These are phyloP conservation scores for Escallonia rubra DNA, from an alignment of 129 eudicot species.

Conservation along the genomic window DNA sequence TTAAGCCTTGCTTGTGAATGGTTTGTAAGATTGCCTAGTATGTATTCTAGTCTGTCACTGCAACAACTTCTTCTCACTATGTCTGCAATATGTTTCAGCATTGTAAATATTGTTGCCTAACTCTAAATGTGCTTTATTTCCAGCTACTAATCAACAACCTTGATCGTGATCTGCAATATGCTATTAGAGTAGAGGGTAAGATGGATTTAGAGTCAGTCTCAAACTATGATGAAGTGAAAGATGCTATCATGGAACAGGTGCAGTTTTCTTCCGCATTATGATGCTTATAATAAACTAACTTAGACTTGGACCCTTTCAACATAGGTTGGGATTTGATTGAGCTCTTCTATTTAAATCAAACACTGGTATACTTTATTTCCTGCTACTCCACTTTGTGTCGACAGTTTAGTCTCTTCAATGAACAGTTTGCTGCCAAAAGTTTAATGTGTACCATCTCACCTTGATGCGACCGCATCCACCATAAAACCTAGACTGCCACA, in stretches of 20 bases:
- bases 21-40: background rate
- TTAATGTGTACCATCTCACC: too few species aligned
- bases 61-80: background rate
- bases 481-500: too few species aligned
- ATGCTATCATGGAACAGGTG: slow-evolving; percentile 87
- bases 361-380: background rate
- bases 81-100: slow-evolving; percentile 1
- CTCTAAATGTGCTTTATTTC: slow-evolving; percentile 4
- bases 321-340: background rate
- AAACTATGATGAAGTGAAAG: slow-evolving; percentile 91
- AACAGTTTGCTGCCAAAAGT: too few species aligned
- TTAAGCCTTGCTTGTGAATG: background rate
- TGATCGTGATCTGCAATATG: slow-evolving; percentile 97
- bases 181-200: slow-evolving; percentile 97
- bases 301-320: background rate
- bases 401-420: too few species aligned
- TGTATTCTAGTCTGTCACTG: background rate
- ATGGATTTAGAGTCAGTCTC: slow-evolving; percentile 68
- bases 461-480: too few species aligned
- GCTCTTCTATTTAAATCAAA: background rate
- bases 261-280: background rate
- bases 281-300: background rate
- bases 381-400: too few species aligned
- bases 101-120: slow-evolving; percentile 11
- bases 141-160: slow-evolving; percentile 91